phyloP scores from a whole-genome alignment of 768 basidiomycete species.

The Cantharellus anzutake region DNA sequence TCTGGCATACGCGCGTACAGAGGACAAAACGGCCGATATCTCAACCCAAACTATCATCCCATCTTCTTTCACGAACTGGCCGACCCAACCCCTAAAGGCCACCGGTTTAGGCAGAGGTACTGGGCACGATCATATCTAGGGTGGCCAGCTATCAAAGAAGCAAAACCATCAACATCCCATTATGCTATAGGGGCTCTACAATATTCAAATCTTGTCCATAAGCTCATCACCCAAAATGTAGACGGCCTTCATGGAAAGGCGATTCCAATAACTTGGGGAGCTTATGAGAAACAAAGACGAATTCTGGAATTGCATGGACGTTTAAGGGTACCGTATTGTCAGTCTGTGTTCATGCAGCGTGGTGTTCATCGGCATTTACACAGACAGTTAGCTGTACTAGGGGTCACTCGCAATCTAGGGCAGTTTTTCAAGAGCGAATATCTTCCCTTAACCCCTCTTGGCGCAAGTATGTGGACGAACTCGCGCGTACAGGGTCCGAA shows the following conservation, averaged over 20 bases:
- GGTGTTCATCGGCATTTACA: neutral
- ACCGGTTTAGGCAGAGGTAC: constrained; percentile 53
- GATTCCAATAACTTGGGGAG: constrained; percentile 25
- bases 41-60: constrained; percentile 81
- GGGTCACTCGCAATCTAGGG: constrained; percentile 48
- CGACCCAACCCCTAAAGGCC: constrained; percentile 48
- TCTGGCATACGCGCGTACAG: constrained; percentile 91
- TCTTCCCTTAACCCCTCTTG: constrained; percentile 60
- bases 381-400: constrained; percentile 61
- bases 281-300: constrained; percentile 17
- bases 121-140: constrained; percentile 68
- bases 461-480: constrained; percentile 46
- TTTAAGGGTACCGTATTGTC: constrained; percentile 36
- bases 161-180: constrained; percentile 78
- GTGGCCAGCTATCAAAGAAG: constrained; percentile 71
- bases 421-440: constrained; percentile 55
- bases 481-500: constrained; percentile 35
- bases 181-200: constrained; percentile 72
- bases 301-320: constrained; percentile 83
- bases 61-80: constrained; percentile 60
- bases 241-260: constrained; percentile 87
- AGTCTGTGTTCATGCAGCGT: constrained; percentile 1
- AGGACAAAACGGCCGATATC: constrained; percentile 67
- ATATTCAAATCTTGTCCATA: constrained; percentile 36
- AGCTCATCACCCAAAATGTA: constrained; percentile 70